Conservation (phyloP, 139 green algal genomes). For the Spirogloea muscicola region DNA sequence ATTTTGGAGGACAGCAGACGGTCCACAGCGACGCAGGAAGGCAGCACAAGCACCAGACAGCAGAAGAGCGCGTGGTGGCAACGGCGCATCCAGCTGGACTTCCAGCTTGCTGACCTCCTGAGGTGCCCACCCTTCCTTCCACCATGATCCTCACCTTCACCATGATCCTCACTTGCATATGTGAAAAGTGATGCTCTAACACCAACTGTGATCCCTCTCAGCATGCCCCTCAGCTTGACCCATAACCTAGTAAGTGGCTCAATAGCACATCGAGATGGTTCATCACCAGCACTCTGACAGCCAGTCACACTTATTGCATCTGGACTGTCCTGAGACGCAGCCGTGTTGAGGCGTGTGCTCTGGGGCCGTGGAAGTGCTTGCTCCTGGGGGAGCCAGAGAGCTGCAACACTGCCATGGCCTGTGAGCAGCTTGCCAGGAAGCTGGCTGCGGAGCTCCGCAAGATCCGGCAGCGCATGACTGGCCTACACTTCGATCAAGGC, state of each 20-base stretch:
- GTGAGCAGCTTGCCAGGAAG: neutral
- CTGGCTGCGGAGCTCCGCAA: neutral
- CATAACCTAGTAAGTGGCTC: neutral
- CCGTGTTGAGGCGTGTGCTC: neutral
- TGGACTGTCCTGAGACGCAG: neutral
- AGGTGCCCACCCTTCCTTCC: neutral
- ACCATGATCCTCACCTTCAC: neutral
- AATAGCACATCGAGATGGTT: too few relatives aligned
- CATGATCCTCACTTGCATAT: neutral
- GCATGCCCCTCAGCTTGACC: neutral
- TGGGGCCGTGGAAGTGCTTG: slow-evolving; percentile 18
- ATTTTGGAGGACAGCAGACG: slow-evolving; percentile 28
- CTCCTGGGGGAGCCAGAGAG: slow-evolving; percentile 4
- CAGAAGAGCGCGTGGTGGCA: slow-evolving; percentile 31
- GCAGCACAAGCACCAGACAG: neutral
- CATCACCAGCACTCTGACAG: too few relatives aligned
- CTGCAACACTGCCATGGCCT: neutral
- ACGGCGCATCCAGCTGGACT: slow-evolving; percentile 21
- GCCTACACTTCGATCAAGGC: neutral
- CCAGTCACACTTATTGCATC: too few relatives aligned
- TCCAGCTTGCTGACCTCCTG: slow-evolving; percentile 2
- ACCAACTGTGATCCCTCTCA: neutral
- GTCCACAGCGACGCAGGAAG: neutral
- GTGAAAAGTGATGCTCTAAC: neutral
- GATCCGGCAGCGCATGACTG: neutral